A percentile compares a stretch with the other conserved stretches of the same genome.
Evolutionary conservation across 1,284 basidiomycete genomes (phyloP).

Genomic region (Kwoniella shivajii): DNA sequence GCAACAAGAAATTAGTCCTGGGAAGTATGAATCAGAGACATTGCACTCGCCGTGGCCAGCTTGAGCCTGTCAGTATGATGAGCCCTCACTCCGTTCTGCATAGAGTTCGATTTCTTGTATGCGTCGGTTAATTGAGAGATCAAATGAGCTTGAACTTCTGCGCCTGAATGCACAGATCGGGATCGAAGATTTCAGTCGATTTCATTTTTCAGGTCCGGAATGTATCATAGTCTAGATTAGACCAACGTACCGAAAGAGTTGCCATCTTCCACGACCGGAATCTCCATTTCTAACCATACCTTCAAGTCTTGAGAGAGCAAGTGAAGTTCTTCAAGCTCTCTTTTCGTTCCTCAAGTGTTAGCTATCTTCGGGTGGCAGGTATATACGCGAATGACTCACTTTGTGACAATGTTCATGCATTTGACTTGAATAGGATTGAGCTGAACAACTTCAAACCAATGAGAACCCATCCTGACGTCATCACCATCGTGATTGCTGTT

Average conservation of each 20-base stretch:
- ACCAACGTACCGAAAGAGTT: conserved; percentile 34
- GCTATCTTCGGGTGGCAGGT: too few relatives aligned
- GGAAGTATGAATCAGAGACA: too few relatives aligned
- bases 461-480: conserved; percentile 19
- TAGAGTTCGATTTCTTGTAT: conserved; percentile 23
- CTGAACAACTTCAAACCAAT: conserved; percentile 39
- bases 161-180: conserved; percentile 18
- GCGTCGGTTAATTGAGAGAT: conserved; percentile 24
- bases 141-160: conserved; percentile 36
- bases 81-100: conserved; percentile 24
- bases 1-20: too few relatives aligned
- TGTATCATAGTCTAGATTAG: not conserved
- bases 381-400: too few relatives aligned
- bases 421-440: conserved; percentile 27
- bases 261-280: conserved; percentile 44
- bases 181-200: not conserved
- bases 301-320: conserved; percentile 27
- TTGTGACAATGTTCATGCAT: conserved; percentile 15
- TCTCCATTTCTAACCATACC: conserved; percentile 40
- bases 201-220: too few relatives aligned
- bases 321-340: conserved; percentile 35
- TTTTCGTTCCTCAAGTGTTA: not conserved
- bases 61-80: conserved; percentile 34
- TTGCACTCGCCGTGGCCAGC: conserved; percentile 21
- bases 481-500: not conserved